Conservation (phyloP, 805 yeast species). For the Lipomyces kockii region DNA sequence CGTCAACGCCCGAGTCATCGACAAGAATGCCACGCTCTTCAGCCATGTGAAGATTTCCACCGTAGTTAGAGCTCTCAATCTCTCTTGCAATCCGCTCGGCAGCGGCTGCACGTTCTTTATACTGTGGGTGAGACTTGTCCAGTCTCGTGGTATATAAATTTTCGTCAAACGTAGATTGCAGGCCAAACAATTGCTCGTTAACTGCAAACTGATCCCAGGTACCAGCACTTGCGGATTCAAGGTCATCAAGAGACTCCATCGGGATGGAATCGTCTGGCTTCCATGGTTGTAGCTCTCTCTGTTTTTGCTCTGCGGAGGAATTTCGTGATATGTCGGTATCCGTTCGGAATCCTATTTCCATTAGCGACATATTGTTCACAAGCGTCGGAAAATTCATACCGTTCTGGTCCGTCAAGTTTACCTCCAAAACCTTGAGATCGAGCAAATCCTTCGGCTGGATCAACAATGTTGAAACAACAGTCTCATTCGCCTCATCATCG, state of each 20-base stretch:
- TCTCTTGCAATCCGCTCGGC: slow-evolving; percentile 85
- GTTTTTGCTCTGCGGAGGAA: slow-evolving; percentile 48
- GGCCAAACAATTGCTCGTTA: slow-evolving; percentile 88
- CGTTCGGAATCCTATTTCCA: slow-evolving; percentile 61
- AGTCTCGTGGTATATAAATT: slow-evolving; percentile 81
- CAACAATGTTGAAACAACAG: slow-evolving; percentile 52
- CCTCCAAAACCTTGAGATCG: slow-evolving; percentile 53
- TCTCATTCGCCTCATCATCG: slow-evolving; percentile 46
- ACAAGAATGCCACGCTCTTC: slow-evolving; percentile 82
- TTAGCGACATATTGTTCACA: slow-evolving; percentile 29
- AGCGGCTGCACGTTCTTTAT: slow-evolving; percentile 60
- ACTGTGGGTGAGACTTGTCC: slow-evolving; percentile 74
- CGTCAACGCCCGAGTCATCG: slow-evolving; percentile 88
- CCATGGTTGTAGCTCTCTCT: slow-evolving; percentile 85
- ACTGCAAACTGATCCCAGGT: slow-evolving; percentile 94
- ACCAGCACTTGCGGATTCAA: slow-evolving; percentile 37
- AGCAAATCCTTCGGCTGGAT: slow-evolving; percentile 57
- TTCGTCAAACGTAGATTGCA: slow-evolving; percentile 83
- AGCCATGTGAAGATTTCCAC: slow-evolving; percentile 79
- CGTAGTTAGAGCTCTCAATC: slow-evolving; percentile 67
- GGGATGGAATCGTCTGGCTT: slow-evolving; percentile 63
- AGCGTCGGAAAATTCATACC: slow-evolving; percentile 40
- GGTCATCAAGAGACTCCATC: slow-evolving; percentile 46
- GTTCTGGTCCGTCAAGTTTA: slow-evolving; percentile 46
- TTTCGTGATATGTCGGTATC: slow-evolving; percentile 78